These are phyloP conservation scores for Aureobasidium sp. DNA, from an alignment of 2,329 filamentous ascomycete genomes.

Conservation along the genomic window DNA sequence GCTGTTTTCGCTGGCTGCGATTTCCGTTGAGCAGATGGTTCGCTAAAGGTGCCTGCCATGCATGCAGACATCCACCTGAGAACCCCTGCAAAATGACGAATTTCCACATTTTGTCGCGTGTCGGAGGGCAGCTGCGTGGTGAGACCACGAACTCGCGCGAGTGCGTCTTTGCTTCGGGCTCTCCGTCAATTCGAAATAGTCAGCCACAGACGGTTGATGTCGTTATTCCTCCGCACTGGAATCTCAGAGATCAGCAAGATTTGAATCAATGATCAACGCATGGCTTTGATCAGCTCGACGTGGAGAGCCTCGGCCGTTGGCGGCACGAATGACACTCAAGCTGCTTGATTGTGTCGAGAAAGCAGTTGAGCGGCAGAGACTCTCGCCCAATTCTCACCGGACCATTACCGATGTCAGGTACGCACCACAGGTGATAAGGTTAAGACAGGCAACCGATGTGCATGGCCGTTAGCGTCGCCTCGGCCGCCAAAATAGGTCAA, in stretches of 20 bases:
- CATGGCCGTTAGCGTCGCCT: conserved; percentile 11
- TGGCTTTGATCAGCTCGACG: background rate
- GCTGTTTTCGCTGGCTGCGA: background rate
- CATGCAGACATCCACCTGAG: background rate
- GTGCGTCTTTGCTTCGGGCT: background rate
- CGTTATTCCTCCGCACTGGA: background rate
- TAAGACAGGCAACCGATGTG: conserved; percentile 11
- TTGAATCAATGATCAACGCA: conserved; percentile 1
- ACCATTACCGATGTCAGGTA: conserved; percentile 11
- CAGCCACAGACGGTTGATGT: background rate
- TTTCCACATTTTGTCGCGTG: background rate
- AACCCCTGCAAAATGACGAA: conserved; percentile 7
- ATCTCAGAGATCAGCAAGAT: background rate
- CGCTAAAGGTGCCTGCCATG: conserved; percentile 2
- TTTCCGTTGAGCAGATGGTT: conserved; percentile 2
- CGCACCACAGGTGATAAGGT: conserved; percentile 4
- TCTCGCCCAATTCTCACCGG: conserved; percentile 1
- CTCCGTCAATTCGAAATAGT: background rate
- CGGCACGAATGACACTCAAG: background rate
- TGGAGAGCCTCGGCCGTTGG: conserved; percentile 1
- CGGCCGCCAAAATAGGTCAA: conserved; percentile 5
- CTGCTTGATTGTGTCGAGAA: background rate
- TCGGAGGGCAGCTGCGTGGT: background rate
- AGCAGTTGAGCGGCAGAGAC: conserved; percentile 1
- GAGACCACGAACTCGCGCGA: background rate